phyloP scores from a whole-genome alignment of 192 early-diverging fungal genomes.

The Pecoramyces ruminantium region DNA sequence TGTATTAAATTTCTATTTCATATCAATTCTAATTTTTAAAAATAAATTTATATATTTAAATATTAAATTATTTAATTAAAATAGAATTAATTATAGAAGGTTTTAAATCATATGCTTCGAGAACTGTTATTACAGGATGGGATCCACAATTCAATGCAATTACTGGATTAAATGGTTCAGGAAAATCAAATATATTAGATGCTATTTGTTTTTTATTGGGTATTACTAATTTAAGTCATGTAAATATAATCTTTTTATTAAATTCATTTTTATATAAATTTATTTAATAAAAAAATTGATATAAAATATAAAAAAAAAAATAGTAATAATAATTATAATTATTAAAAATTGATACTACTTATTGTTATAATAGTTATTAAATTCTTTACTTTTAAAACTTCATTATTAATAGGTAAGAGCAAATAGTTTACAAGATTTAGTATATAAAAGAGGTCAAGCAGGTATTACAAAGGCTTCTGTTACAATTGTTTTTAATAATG shows the following conservation, averaged over 20 bases:
- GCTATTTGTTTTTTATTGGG: slow-evolving; percentile 98
- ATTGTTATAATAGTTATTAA: too few species aligned
- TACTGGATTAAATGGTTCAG: slow-evolving; percentile 93
- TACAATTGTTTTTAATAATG: slow-evolving; percentile 90
- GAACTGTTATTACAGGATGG: slow-evolving; percentile 94
- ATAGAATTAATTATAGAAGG: slow-evolving; percentile 94
- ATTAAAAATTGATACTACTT: too few species aligned
- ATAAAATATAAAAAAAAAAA: too few species aligned
- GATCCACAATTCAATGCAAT: slow-evolving; percentile 96
- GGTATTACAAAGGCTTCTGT: slow-evolving; percentile 96
- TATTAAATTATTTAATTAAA: too few species aligned
- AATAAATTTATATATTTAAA: too few species aligned
- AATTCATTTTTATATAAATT: too few species aligned
- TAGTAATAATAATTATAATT: too few species aligned
- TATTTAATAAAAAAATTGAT: too few species aligned
- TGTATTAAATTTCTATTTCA: too few species aligned
- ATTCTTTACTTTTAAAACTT: too few species aligned
- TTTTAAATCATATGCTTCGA: slow-evolving; percentile 94
- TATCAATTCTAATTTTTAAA: too few species aligned
- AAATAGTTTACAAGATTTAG: slow-evolving; percentile 79
- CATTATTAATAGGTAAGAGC: slow-evolving; percentile 52
- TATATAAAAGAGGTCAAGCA: slow-evolving; percentile 98
- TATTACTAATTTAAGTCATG: slow-evolving; percentile 56
- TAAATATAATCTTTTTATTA: neutral
- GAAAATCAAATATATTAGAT: slow-evolving; percentile 97